Evolutionary conservation across 148 eudicot species (phyloP).

Genomic region (Silene latifolia): DNA sequence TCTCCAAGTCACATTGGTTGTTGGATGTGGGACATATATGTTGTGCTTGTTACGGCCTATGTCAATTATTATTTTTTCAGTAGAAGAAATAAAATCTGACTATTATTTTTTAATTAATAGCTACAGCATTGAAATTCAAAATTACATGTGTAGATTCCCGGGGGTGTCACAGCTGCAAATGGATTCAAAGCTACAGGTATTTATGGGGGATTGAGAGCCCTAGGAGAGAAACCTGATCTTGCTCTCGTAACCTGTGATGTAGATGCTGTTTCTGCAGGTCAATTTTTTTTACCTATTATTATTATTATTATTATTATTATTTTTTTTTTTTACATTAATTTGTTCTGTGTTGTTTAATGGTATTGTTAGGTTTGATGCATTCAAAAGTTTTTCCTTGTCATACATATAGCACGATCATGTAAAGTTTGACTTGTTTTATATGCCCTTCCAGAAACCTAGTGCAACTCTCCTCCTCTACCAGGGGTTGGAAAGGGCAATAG

Average conservation of each 20-base stretch:
- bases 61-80: no score
- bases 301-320: no score
- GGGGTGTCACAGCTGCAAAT: conserved; percentile 91
- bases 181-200: conserved; percentile 96
- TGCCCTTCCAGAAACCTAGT: no score
- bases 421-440: no score
- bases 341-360: background rate
- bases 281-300: background rate
- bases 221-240: conserved; percentile 92
- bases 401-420: no score
- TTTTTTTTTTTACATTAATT: background rate
- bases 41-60: background rate
- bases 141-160: conserved; percentile 50
- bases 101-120: background rate
- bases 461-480: no score
- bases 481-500: no score
- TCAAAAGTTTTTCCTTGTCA: no score
- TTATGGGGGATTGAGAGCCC: conserved; percentile 86
- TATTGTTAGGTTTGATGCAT: background rate
- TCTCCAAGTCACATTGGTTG: background rate
- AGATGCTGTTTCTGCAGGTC: conserved; percentile 90
- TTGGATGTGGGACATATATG: background rate
- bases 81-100: no score
- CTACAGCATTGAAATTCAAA: background rate
- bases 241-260: conserved; percentile 91